Evolutionary conservation across 2,329 filamentous ascomycete genomes (phyloP).

Genomic region (Rhinocladiella mackenziei): DNA sequence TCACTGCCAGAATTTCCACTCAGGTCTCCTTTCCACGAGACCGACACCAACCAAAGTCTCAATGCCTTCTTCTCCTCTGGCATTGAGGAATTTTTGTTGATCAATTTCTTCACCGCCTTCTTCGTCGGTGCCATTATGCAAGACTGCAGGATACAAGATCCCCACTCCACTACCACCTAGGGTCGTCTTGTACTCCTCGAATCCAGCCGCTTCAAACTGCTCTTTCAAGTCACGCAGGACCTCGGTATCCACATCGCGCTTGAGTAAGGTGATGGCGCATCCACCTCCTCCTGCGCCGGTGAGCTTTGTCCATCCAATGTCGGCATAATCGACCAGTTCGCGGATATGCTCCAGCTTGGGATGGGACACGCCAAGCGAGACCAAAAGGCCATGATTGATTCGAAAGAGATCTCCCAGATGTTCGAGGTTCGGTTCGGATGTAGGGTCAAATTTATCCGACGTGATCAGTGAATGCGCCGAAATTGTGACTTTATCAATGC

Average conservation of each 20-base stretch:
- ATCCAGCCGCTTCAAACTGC: constrained; percentile 67
- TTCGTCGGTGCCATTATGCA: constrained; percentile 78
- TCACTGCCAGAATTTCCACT: constrained; percentile 80
- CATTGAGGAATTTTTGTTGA: constrained; percentile 79
- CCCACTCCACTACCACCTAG: constrained; percentile 91
- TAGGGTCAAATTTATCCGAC: constrained; percentile 63
- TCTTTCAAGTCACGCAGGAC: constrained; percentile 61
- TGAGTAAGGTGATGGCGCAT: constrained; percentile 87
- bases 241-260: constrained; percentile 57
- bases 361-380: constrained; percentile 90
- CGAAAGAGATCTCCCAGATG: constrained; percentile 82
- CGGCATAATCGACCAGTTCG: constrained; percentile 82
- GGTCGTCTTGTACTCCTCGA: constrained; percentile 80
- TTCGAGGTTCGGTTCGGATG: constrained; percentile 60
- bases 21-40: constrained; percentile 64
- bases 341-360: constrained; percentile 87
- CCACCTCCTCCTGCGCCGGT: constrained; percentile 94
- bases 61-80: constrained; percentile 77
- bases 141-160: constrained; percentile 85
- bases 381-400: constrained; percentile 88
- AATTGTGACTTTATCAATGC: constrained; percentile 65
- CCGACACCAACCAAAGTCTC: constrained; percentile 82
- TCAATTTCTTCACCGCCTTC: constrained; percentile 90
- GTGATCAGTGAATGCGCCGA: constrained; percentile 55
- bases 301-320: constrained; percentile 94